phyloP scores from a whole-genome alignment of 2,329 filamentous ascomycete genomes.

The Colletotrichum sansevieriae region DNA sequence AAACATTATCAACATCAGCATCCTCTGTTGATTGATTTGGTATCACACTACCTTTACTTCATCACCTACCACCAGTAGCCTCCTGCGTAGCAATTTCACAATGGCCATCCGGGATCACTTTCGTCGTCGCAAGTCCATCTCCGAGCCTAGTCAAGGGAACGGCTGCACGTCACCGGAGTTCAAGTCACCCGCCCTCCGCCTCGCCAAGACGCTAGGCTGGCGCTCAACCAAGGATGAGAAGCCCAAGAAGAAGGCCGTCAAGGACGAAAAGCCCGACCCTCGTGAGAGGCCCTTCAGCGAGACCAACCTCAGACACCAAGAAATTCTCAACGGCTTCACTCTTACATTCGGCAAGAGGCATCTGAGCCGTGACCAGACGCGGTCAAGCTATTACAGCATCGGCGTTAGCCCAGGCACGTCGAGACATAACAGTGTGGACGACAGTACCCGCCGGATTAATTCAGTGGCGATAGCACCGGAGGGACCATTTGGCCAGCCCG shows the following conservation, averaged over 20 bases:
- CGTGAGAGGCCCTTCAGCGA: constrained; percentile 60
- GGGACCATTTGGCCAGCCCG: constrained; percentile 17
- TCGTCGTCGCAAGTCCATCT: constrained; percentile 55
- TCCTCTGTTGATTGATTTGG: not conserved
- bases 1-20: not conserved
- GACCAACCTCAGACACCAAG: constrained; percentile 61
- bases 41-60: not conserved
- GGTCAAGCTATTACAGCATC: constrained; percentile 36
- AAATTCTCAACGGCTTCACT: constrained; percentile 60
- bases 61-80: not conserved
- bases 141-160: constrained; percentile 51
- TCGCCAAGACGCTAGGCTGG: constrained; percentile 42
- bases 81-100: constrained; percentile 34
- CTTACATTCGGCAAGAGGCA: constrained; percentile 57
- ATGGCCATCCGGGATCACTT: constrained; percentile 60
- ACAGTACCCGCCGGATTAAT: constrained; percentile 32
- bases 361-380: constrained; percentile 23
- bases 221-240: constrained; percentile 47
- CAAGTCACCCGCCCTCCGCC: constrained; percentile 37
- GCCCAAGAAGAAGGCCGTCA: constrained; percentile 46
- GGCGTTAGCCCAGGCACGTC: constrained; percentile 61
- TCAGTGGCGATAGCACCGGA: constrained; percentile 15
- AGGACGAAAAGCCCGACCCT: constrained; percentile 50
- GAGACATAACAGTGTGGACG: constrained; percentile 52
- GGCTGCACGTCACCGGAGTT: constrained; percentile 44